Base-by-base conservation (phyloP, 371 early-diverging fungal species). In the Mucor sp. region DNA sequence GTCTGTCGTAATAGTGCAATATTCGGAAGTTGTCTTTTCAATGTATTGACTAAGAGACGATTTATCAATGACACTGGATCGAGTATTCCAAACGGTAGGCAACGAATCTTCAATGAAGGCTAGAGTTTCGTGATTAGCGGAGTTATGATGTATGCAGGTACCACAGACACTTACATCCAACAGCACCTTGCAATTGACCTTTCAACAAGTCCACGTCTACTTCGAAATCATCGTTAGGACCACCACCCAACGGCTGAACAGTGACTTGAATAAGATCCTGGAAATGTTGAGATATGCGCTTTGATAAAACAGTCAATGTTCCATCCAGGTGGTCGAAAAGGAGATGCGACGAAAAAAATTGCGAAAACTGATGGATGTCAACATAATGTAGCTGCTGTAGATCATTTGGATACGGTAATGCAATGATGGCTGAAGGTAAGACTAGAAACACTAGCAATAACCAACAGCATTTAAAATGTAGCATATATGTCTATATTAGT, bases 31-130 rank as follows among this genome's bases (percentile, higher is more conserved):
- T 2, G 61, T 27, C 12, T 60, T 28, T 41, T 69, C 72, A 19
- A 78, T 71, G 41, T 66, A 73, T 1, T 47, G 53, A 30, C 71
- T 62, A 8, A 78, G 68, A 8, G 69, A 65, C 9, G 59, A 39
- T 33, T 58, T 66, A 39, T 75, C 76, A 15, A 78, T 68, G 41
- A 60, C 70, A 28, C 60, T 44, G 25, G 74, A 67, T 43, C 74
- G 75, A 35, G 63, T 59, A 59, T 72, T 72, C 80, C 80, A 80
- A 44, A 77, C 68, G 0, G 43, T 37, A 19, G 80, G 80, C 12
- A 80, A 15, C 28, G 75, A 75, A 59, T 80, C 80, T 55, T 79
- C 76, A 15, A 79, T 66, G 63, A 62, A 79, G 15, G 79, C 77
- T 76, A 41, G 14, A 58, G 3, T 50, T 28, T 21, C 32, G 9